Evolutionary conservation across 2,329 filamentous ascomycete genomes (phyloP).

Genomic region (Pseudocercospora eumusae): DNA sequence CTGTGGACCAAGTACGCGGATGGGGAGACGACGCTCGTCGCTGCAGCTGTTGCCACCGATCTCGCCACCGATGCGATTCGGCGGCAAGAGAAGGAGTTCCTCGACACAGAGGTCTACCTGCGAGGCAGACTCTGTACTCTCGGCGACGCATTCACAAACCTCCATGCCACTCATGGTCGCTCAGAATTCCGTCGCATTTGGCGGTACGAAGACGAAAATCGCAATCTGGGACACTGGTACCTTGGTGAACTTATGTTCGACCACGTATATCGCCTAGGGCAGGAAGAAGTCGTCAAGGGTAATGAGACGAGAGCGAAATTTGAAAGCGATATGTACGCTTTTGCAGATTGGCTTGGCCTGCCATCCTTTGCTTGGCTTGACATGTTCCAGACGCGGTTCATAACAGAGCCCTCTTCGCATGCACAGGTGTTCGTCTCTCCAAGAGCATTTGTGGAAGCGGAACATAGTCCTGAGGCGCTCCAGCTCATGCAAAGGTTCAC

Average conservation of each 20-base stretch:
- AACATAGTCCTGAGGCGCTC: neutral
- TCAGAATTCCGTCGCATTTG: neutral
- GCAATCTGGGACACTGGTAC: conserved; percentile 3
- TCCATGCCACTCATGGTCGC: neutral
- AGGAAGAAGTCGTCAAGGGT: neutral
- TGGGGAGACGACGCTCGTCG: conserved; percentile 1
- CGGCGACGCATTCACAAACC: neutral
- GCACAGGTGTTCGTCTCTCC: neutral
- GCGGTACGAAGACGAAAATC: neutral
- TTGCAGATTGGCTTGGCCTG: conserved; percentile 5
- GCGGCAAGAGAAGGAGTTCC: conserved; percentile 9
- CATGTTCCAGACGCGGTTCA: neutral
- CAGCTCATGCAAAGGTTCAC: neutral
- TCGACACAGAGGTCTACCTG: neutral
- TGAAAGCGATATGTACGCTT: neutral
- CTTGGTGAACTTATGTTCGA: conserved; percentile 9
- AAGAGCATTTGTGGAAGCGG: neutral
- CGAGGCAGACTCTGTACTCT: neutral
- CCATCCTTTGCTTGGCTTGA: conserved; percentile 5
- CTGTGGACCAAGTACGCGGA: neutral
- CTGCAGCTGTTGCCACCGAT: conserved; percentile 12
- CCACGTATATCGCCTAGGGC: neutral
- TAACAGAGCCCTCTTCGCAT: neutral
- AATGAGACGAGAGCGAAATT: neutral
- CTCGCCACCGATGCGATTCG: conserved; percentile 6